Evolutionary conservation across 2,329 filamentous ascomycete genomes (phyloP).

Genomic region (Harringtonia aguacate): DNA sequence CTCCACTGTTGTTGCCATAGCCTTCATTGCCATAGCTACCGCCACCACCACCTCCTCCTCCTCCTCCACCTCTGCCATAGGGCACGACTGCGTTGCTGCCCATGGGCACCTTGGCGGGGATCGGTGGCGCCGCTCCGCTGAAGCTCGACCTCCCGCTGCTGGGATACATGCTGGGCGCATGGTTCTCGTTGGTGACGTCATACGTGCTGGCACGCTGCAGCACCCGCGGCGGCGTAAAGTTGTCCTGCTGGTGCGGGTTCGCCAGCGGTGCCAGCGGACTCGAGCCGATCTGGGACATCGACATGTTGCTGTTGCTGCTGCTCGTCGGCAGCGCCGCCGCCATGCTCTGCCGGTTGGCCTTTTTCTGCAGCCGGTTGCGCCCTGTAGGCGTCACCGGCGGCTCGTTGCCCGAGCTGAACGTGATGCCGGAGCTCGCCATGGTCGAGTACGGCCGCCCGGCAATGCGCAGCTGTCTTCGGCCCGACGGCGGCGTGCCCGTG

Average conservation of each 20-base stretch:
- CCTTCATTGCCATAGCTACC: too few relatives aligned
- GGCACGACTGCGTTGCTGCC: constrained; percentile 5
- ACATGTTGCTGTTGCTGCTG: constrained; percentile 6
- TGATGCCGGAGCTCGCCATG: constrained; percentile 16
- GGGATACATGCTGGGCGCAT: constrained; percentile 24
- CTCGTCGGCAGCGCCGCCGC: constrained; percentile 23
- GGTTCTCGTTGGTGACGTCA: constrained; percentile 43
- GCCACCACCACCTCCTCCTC: constrained; percentile 18
- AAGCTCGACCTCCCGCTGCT: constrained; percentile 14
- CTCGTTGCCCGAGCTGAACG: constrained; percentile 22
- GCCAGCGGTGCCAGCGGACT: constrained; percentile 44
- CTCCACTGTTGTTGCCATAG: too few relatives aligned
- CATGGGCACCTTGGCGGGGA: constrained; percentile 62
- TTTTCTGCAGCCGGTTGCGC: constrained; percentile 57
- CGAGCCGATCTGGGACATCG: constrained; percentile 17
- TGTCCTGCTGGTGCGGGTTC: constrained; percentile 35
- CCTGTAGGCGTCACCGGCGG: constrained; percentile 23
- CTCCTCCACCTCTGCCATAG: constrained; percentile 33
- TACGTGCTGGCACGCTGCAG: constrained; percentile 38
- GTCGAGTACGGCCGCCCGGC: constrained; percentile 32
- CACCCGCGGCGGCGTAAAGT: constrained; percentile 33
- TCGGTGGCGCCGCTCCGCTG: constrained; percentile 37
- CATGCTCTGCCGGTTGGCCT: constrained; percentile 32
- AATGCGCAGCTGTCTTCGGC: constrained; percentile 41
- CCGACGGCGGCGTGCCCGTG: constrained; percentile 36